phyloP scores from a whole-genome alignment of 371 early-diverging fungal genomes.

The Zychaea mexicana region DNA sequence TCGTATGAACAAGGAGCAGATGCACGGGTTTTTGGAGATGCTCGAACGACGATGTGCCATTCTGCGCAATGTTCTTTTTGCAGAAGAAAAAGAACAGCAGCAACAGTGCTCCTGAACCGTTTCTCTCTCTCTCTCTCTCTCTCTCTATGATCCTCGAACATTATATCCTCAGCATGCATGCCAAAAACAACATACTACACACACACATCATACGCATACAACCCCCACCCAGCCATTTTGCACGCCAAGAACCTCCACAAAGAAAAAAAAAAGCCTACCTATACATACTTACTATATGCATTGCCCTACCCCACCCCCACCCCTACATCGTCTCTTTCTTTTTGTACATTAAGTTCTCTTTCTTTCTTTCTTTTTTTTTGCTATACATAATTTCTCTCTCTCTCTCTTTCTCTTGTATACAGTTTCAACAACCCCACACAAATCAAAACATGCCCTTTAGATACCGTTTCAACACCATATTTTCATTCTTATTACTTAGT shows the following conservation, averaged over 20 bases:
- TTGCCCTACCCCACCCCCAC: not conserved
- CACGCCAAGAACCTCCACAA: no score
- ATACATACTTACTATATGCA: not conserved
- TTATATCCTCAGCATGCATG: no score
- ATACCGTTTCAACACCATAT: not conserved
- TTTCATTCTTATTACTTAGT: not conserved
- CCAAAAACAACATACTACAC: not conserved
- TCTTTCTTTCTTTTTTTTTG: not conserved
- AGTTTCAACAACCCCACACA: conserved; percentile 1
- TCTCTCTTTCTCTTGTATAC: not conserved
- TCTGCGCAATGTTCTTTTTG: conserved; percentile 15
- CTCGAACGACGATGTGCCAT: conserved; percentile 34
- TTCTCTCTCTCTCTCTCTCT: not conserved
- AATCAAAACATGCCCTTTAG: not conserved
- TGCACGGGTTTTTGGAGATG: conserved; percentile 31
- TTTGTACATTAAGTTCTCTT: conserved; percentile 1
- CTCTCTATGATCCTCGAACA: no score
- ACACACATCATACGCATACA: not conserved
- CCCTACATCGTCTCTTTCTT: not conserved
- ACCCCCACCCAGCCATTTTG: not conserved
- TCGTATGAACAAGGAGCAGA: conserved; percentile 29
- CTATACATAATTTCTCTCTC: not conserved
- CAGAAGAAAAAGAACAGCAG: conserved; percentile 1
- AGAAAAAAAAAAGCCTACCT: no score
- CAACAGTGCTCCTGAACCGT: not conserved